Base-by-base conservation (phyloP, 2,329 filamentous ascomycete genomes). In the Penicillium hordei region DNA sequence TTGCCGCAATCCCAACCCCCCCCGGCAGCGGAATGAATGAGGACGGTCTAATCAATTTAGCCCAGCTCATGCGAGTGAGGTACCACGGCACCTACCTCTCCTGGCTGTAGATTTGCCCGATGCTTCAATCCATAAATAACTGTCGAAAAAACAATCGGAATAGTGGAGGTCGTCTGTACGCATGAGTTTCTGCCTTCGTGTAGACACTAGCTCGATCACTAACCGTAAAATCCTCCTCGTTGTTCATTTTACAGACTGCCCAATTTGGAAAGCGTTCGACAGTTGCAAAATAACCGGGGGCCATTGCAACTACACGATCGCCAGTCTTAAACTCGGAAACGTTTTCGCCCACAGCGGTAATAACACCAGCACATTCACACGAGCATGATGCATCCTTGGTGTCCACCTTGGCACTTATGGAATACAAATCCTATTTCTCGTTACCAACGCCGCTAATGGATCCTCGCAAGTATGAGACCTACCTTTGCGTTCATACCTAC, bases 1-100 rank as follows among this genome's bases (percentile, higher is more conserved):
- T 66, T 8, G 63, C 60, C 7, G 65, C 62, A 5, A 56, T 42
- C 4, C 65, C 65, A 19, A 68, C 33, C 12, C 52, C 52, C 63
- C 5, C 59, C 52, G 10, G 52, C 31, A 17, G 51, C 64, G 2
- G 50, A 53, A 36, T 67, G 61, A n/a, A 67, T 66, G 0, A 67
- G 50, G 1, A 68, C 59, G 4, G 29, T 44, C 44, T 63, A 51
- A 23, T 58, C 6, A 3, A 51, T 27, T 27, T 49, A 23, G 39
- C 19, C 39, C 39, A 42, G 39, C 19, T 23, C 39, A 42, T 42
- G 19, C 1, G 5, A 42, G 23, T 25, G 15, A 43, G 15, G 17
- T 27, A 25, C 13, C 15, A 43, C 40, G 13, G 21, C 40, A 25
- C 21, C 7, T 43, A 43, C 40, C 23, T 43, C 40, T 17, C 40